A percentile compares a stretch with the other conserved stretches of the same genome.
These are phyloP conservation scores for Candida glaebosa DNA, from an alignment of 805 yeast genomes.

Conservation along the genomic window DNA sequence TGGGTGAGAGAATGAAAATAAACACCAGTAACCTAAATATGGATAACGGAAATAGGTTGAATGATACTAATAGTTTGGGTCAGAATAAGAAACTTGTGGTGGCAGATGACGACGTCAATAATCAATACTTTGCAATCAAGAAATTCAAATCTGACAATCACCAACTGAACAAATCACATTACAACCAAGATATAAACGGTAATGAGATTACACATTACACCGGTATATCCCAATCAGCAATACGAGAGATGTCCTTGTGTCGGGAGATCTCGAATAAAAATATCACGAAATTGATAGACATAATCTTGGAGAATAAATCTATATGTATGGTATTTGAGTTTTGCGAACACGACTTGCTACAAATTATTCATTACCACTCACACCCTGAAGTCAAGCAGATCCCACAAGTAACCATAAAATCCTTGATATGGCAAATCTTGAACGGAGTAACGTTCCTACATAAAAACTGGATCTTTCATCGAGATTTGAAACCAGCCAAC, in stretches of 20 bases:
- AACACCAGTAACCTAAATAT: not conserved
- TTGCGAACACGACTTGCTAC: conserved; percentile 93
- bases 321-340: conserved; percentile 95
- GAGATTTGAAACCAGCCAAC: conserved; percentile 97
- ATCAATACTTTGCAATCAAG: conserved; percentile 74
- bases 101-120: conserved; percentile 10
- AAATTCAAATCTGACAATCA: conserved; percentile 84
- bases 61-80: too few species aligned
- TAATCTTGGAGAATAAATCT: conserved; percentile 80
- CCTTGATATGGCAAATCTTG: conserved; percentile 87
- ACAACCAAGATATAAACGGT: conserved; percentile 42
- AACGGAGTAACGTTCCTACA: conserved; percentile 90
- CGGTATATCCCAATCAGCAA: conserved; percentile 94
- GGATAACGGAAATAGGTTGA: not conserved
- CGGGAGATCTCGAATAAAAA: conserved; percentile 80
- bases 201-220: conserved; percentile 87
- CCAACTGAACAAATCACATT: conserved; percentile 27
- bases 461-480: conserved; percentile 93
- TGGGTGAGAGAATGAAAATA: conserved; percentile 4
- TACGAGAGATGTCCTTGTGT: conserved; percentile 93
- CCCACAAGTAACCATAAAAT: conserved; percentile 74
- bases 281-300: conserved; percentile 75
- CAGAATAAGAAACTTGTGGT: conserved; percentile 5
- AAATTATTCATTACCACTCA: conserved; percentile 90
- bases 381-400: conserved; percentile 82